Evolutionary conservation across 2,329 filamentous ascomycete genomes (phyloP), one percentile per base, ranked within the genome.

Genomic region (Aaosphaeria pasadenensis): DNA sequence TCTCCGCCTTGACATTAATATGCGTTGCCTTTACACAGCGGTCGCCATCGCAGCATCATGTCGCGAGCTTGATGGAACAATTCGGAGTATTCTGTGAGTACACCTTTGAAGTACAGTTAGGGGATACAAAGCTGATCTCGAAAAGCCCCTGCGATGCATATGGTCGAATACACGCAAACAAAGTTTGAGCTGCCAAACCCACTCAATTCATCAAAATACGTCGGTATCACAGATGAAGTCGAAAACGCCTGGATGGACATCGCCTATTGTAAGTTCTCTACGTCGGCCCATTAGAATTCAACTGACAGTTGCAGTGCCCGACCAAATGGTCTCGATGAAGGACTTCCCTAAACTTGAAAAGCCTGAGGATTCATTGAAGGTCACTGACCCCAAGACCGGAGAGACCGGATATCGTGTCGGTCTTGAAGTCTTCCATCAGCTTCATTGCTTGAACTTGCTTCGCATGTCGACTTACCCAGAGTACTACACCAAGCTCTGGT

Each of bases 341-440:
- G 80, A 84, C 56, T 75, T 83, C 30, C 65, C 74, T 38, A 75
- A 74, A 24, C 74, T 85, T 0, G 75, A 76, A 4, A 78, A 82
- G 52, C 77, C 77, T 2, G 63, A 70, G 35, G 67, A 75, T 24
- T 79, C 79, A 1, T 70, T 84, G n/a, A 77, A 76, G 56, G 77
- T 82, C 52, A 78, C 75, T 7, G 71, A 84, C 53, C 77, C 80
- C 5, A 71, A 70, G 40, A 82, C 81, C 1, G 82, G 81, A 13
- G 73, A 79, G 48, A 74, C 76, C 35, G 82, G 81, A 1, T 85
- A 83, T 55, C 73, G 81, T n/a, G 80, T 82, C 0, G 82, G 77
- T 0, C 66, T 83, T 3, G 79, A 83, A 57, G 79, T 81, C 0
- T 82, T 83, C 64, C 80, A 83, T 62, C 78, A 70, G 46, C 56